A percentile compares a stretch with the other conserved stretches of the same genome.
Evolutionary conservation across 148 eudicot species (phyloP).

Genomic region (Silene latifolia): DNA sequence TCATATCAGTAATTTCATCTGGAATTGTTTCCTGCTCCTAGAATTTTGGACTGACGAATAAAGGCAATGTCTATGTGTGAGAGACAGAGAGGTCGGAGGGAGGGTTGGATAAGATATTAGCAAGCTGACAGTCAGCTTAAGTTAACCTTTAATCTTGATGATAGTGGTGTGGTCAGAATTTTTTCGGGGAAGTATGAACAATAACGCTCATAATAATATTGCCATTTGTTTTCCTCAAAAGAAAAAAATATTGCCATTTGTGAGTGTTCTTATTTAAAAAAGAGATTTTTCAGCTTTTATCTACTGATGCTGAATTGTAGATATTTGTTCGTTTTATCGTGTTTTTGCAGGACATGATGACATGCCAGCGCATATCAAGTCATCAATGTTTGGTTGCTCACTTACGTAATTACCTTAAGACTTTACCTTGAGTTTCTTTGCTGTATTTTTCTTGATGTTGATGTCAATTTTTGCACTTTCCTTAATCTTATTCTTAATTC

Average conservation of each 20-base stretch:
- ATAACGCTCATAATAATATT: background rate
- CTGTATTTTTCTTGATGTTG: background rate
- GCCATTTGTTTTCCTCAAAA: no score
- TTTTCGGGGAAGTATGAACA: background rate
- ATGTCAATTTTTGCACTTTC: conserved; percentile 7
- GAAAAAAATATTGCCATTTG: background rate
- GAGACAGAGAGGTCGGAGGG: no score
- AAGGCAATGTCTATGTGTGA: no score
- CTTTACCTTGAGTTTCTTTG: conserved; percentile 10
- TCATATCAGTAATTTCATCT: no score
- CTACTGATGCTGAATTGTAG: background rate
- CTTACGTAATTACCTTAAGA: conserved; percentile 53
- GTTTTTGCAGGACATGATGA: conserved; percentile 83
- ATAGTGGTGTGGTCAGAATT: background rate
- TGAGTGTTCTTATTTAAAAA: background rate
- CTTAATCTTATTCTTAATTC: conserved; percentile 11
- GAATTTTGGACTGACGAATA: no score
- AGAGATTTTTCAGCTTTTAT: background rate
- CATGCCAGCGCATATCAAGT: conserved; percentile 98
- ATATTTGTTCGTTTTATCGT: background rate
- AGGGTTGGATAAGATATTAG: no score
- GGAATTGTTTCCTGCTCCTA: no score
- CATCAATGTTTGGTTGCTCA: conserved; percentile 91
- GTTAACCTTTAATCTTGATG: conserved; percentile 2
- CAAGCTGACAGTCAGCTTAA: no score